Base-by-base conservation (phyloP, 148 eudicot species). In the Rhododendron griersonianum region DNA sequence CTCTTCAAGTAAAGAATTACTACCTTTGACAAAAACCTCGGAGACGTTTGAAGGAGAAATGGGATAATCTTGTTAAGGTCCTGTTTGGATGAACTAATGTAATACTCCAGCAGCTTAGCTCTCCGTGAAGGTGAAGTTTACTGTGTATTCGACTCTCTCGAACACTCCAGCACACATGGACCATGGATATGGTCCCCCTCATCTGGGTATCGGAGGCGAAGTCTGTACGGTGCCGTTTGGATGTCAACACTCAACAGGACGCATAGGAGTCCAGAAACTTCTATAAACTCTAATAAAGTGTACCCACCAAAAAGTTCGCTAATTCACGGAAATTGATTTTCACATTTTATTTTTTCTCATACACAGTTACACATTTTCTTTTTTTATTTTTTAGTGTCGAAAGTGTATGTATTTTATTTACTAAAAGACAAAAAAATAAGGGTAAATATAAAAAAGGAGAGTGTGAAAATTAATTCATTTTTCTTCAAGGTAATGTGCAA, bases 1-100 rank as follows among this genome's bases (percentile, higher is more conserved):
- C 7, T 81, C 16, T 57, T 57, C 83, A 57, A 81, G 83, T 13
- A 55, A 81, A 57, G 83, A 57, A 53, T 81, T 55, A 19, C 83
- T 55, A 19, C 83, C 83, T 81, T 55, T 23, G 25, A 7, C 2
- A 19, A 55, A 57, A 55, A n/a, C 47, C 44, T 53, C 33, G 41
- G 83, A 30, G 83, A 15, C 39, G 44, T 33, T 28, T 21, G 83
- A 35, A 23, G 69, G 11, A 81, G 47, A 57, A 81, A 21, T 53
- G 83, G 47, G 71, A 33, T 55, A 81, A 35, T 55, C n/a, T 45
- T 19, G n/a, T 0, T 30, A 25, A 50, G 82, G 59, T 19, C 11
- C 18, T 51, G 82, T 51, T 80, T 80, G 82, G 82, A 15, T 11
- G 57, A 21, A 63, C 18, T 25, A 80, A n/a, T 15, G 21, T 48